Base-by-base conservation (phyloP, 129 eudicot species). In the Arctium lappa region DNA sequence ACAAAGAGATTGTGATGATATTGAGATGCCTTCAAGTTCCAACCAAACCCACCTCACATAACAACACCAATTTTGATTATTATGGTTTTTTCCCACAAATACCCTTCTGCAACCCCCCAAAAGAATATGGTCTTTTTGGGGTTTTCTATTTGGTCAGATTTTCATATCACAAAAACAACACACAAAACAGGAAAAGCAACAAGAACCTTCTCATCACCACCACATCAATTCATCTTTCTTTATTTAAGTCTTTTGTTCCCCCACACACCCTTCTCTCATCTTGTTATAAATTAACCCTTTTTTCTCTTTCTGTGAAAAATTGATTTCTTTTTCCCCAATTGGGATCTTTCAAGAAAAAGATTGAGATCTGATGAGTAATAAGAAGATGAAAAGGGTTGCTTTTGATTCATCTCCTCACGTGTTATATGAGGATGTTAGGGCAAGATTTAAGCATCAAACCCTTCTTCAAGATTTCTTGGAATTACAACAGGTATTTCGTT, bases 391-490 rank as follows among this genome's bases (percentile, higher is more conserved):
- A 74, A 84, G 83, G 88, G 88, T 80, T 79, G 83, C 60, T 88
- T 83, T 87, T 53, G 87, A 78, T 84, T 79, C 86, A 22, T 75
- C 83, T 4, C 33, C 86, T 27, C 13, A 62, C 82, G 86, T 81
- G 60, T 63, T 30, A 6, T 81, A 81, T 62, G 97, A 72, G 46
- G 90, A 87, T 77, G 83, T 76, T 11, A 88, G 85, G 84, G 83
- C 86, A 79, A 83, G 89, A 77, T 48, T 80, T 5, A 92, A 84
- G 88, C 86, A 88, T 83, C 92, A 90, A 75, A 76, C 71, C 30
- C 91, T 90, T 83, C 65, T 90, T 84, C 97, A 92, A 73, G 97
- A 90, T 40, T 92, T 76, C 70, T 73, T 81, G 11, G 92, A 92
- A 9, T 66, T 92, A 82, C 85, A 90, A 11, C 87, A 86, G 90